Percentiles rank a stretch among this genome's conserved stretches.
Evolutionary conservation across 2,329 filamentous ascomycete genomes (phyloP).

Genomic region (Trichoderma hamatum): DNA sequence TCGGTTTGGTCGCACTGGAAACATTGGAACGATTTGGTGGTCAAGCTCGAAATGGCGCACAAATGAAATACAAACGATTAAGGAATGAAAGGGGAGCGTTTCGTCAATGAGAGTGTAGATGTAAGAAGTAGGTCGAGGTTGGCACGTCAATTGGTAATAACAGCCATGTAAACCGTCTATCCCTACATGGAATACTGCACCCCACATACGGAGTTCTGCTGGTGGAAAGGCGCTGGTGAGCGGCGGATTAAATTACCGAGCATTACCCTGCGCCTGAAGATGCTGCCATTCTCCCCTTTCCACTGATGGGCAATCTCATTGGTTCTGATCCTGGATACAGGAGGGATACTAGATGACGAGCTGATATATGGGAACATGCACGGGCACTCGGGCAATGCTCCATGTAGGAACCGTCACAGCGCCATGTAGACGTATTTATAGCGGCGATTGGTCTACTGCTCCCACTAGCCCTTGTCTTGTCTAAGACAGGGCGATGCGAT

Average conservation of each 20-base stretch:
- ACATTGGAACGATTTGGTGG: constrained; percentile 3
- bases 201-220: constrained; percentile 2
- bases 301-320: background rate
- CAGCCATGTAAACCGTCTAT: background rate
- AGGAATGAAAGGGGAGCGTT: background rate
- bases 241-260: constrained; percentile 22
- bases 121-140: background rate
- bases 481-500: constrained; percentile 10
- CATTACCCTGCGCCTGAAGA: constrained; percentile 17
- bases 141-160: constrained; percentile 5
- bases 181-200: constrained; percentile 12
- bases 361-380: background rate
- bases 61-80: background rate
- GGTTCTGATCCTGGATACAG: background rate
- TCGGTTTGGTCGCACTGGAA: constrained; percentile 21
- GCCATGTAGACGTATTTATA: background rate
- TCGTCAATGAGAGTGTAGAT: background rate
- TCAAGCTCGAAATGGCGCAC: background rate
- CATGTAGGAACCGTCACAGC: background rate
- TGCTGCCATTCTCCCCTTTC: constrained; percentile 12
- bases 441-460: constrained; percentile 7
- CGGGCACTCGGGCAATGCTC: background rate
- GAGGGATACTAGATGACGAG: constrained; percentile 1
- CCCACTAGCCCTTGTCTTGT: constrained; percentile 6
- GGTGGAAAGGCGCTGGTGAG: constrained; percentile 16